Base-by-base conservation (phyloP, 179 eudicot species). In the Carnegiea gigantea region DNA sequence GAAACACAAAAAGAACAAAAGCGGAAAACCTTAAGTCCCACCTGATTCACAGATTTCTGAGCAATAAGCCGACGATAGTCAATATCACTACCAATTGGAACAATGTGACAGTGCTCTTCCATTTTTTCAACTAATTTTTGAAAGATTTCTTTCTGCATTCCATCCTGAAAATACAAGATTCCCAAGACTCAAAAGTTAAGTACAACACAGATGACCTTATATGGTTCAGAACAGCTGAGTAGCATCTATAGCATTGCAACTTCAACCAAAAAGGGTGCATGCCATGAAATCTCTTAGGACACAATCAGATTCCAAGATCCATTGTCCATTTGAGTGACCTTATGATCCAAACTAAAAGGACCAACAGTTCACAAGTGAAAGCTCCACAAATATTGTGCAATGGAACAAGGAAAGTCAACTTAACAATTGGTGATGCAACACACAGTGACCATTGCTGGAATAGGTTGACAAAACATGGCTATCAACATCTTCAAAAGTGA, bases 121-220 rank as follows among this genome's bases (percentile, higher is more conserved):
- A 95, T 75, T 79, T 90, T 90, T 46, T 86, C 86, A 36, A 94
- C 83, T 80, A 95, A 82, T 73, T 89, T 87, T 68, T 86, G 85
- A 82, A 95, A 95, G 79, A 95, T 91, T 85, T 92, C 99, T 79
- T 86, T 84, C 85, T 95, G 99, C 99, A 95, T 95, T 71, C 99
- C 98, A 83, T 95, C 99, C 99, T 95, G 90, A 80, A 87, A 48
- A 81, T 51, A 77, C 78, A 73, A 33, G 38, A 59, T 70, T 72
- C 20, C 72, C 59, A 3, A 40, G 8, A 21, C 44, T 49, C 57
- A 62, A 77, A 75, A 2, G 64, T 60, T 49, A 68, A 59, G 10
- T 48, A 72, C 28, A 72, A 20, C 36, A 53, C 20, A 30, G 18
- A 70, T 57, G 33, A 36, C 28, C 64, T 7, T 24, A 57, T 30